Evolutionary conservation across 176 grass and related monocot species (phyloP).

Genomic region (Olyra latifolia): DNA sequence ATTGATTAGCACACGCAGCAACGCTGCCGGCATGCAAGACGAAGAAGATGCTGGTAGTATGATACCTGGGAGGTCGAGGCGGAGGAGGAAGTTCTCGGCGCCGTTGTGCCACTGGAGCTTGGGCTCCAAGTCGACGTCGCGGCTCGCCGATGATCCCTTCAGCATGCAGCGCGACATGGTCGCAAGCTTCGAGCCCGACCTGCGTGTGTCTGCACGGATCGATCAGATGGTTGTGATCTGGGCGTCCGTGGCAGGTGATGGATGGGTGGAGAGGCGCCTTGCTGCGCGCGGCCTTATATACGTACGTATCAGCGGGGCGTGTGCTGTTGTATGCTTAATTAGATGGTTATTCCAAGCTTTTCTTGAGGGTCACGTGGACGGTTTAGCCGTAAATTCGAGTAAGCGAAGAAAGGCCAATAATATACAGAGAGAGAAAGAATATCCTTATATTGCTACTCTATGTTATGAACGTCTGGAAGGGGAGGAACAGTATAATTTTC

Average conservation of each 20-base stretch:
- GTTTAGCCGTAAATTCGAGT: too few relatives aligned
- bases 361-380: background rate
- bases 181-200: background rate
- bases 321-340: background rate
- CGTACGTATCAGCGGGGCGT: background rate
- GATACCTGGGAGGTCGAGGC: slow-evolving; percentile 54
- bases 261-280: background rate
- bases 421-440: too few relatives aligned
- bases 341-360: slow-evolving; percentile 16
- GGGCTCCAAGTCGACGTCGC: slow-evolving; percentile 37
- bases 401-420: too few relatives aligned
- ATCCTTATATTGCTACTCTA: too few relatives aligned
- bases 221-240: background rate
- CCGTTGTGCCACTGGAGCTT: slow-evolving; percentile 23
- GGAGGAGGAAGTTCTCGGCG: slow-evolving; percentile 15
- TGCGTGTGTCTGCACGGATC: background rate
- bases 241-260: background rate
- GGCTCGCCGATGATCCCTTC: background rate
- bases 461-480: too few relatives aligned
- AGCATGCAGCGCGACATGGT: slow-evolving; percentile 16
- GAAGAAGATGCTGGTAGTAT: background rate
- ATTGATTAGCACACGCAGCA: too few relatives aligned
- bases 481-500: too few relatives aligned
- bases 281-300: background rate
- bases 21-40: too few relatives aligned